Conservation (phyloP, 306 rosid species). For the Begonia loranthoides region DNA sequence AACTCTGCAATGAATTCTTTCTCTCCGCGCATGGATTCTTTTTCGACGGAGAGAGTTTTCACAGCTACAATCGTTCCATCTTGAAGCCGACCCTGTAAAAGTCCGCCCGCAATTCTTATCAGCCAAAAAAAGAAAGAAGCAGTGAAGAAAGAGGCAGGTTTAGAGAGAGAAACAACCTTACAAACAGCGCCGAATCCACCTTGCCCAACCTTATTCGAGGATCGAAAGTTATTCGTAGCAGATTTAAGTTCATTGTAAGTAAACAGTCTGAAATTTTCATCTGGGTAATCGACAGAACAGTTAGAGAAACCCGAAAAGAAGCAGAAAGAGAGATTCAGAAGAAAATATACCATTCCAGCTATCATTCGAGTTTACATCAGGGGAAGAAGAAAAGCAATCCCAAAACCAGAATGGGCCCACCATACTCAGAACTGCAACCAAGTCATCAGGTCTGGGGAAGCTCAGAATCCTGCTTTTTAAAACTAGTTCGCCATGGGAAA, state of each 20-base stretch:
- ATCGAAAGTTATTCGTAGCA: constrained; percentile 42
- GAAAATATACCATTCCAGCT: neutral
- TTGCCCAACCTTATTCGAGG: constrained; percentile 54
- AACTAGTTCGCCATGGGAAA: neutral
- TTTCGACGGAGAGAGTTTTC: constrained; percentile 62
- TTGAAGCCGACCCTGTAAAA: constrained; percentile 50
- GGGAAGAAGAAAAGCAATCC: neutral
- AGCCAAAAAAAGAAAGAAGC: neutral
- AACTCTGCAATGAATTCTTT: constrained; percentile 70
- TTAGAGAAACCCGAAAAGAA: neutral
- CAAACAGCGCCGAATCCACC: constrained; percentile 83
- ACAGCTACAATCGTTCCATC: constrained; percentile 60
- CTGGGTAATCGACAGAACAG: neutral
- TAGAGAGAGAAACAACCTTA: constrained; percentile 26
- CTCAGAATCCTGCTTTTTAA: neutral
- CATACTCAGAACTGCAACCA: neutral
- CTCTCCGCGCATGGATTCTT: constrained; percentile 84
- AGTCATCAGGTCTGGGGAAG: too few relatives aligned
- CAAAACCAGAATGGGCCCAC: neutral
- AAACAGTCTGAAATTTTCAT: constrained; percentile 46
- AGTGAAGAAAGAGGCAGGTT: neutral
- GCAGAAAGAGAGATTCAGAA: neutral
- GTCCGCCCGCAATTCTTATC: constrained; percentile 12
- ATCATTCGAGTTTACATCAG: neutral
- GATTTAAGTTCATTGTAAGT: constrained; percentile 46